Evolutionary conservation across 352 stramenopile species (phyloP).

Genomic region (Aphanomyces stellatus): DNA sequence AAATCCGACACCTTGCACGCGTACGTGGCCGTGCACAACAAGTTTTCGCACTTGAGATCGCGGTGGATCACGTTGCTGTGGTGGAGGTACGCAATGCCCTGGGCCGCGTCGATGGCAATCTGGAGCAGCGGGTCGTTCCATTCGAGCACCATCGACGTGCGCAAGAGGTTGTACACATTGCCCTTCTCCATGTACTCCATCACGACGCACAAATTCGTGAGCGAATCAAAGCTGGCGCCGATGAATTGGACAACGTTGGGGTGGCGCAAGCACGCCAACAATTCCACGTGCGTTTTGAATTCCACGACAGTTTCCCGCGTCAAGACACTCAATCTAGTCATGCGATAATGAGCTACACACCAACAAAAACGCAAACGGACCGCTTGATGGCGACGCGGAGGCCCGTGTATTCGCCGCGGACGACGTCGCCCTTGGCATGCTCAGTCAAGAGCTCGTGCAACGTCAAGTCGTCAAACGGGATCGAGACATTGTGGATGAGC

Average conservation of each 20-base stretch:
- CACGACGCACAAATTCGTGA: conserved; percentile 66
- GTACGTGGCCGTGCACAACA: conserved; percentile 62
- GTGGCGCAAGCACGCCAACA: conserved; percentile 68
- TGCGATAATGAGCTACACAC: background rate
- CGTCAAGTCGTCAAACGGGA: conserved; percentile 64
- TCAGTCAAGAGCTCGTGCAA: conserved; percentile 69
- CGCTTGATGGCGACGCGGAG: conserved; percentile 73
- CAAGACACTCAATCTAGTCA: conserved; percentile 37
- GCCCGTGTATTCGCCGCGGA: conserved; percentile 67
- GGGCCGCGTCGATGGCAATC: conserved; percentile 74
- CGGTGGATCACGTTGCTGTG: conserved; percentile 76
- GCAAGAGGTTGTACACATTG: conserved; percentile 53
- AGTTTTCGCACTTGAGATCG: conserved; percentile 75
- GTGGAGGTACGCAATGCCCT: conserved; percentile 72
- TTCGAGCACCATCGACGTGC: conserved; percentile 49
- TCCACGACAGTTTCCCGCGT: conserved; percentile 51
- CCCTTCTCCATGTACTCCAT: conserved; percentile 71
- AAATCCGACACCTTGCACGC: conserved; percentile 81
- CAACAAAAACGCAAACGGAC: conserved; percentile 22
- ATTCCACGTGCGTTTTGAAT: conserved; percentile 71
- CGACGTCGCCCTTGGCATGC: conserved; percentile 48
- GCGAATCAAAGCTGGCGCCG: conserved; percentile 72
- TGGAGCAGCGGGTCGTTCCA: conserved; percentile 73
- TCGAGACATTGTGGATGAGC: conserved; percentile 25
- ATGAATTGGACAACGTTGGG: conserved; percentile 84